phyloP scores from a whole-genome alignment of 129 eudicot species.

The Calendula officinalis region DNA sequence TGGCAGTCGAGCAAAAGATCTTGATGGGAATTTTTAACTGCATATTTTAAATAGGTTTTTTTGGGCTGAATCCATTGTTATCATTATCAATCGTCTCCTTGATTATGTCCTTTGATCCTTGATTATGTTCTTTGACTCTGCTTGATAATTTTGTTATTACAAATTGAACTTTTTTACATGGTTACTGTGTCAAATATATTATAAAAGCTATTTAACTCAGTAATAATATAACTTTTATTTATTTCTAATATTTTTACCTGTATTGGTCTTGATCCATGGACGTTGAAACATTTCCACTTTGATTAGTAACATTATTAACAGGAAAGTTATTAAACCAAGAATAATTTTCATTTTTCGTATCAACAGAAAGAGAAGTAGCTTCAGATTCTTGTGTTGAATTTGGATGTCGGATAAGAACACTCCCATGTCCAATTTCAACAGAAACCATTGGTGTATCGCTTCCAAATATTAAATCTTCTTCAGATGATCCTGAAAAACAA shows the following conservation, averaged over 20 bases:
- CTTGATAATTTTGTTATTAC: too few relatives aligned
- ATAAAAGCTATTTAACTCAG: not conserved
- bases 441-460: constrained; percentile 81
- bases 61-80: constrained; percentile 49
- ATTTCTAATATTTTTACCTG: constrained; percentile 52
- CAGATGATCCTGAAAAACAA: constrained; percentile 63
- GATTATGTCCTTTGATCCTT: constrained; percentile 39
- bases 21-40: constrained; percentile 52
- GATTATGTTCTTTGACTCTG: constrained; percentile 44
- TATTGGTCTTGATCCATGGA: constrained; percentile 42
- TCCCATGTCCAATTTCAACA: constrained; percentile 90
- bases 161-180: not conserved
- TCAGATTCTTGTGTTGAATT: constrained; percentile 72
- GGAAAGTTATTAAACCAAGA: constrained; percentile 37
- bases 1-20: constrained; percentile 65
- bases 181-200: not conserved
- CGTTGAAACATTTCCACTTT: constrained; percentile 33
- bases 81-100: constrained; percentile 48
- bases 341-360: constrained; percentile 61
- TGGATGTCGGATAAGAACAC: constrained; percentile 82
- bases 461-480: constrained; percentile 73
- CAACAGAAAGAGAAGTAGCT: constrained; percentile 79
- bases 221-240: constrained; percentile 12
- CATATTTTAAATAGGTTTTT: constrained; percentile 39
- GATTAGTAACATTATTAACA: constrained; percentile 31